Base-by-base conservation (phyloP, 2,329 filamentous ascomycete species). In the Pseudogymnoascus sp. region DNA sequence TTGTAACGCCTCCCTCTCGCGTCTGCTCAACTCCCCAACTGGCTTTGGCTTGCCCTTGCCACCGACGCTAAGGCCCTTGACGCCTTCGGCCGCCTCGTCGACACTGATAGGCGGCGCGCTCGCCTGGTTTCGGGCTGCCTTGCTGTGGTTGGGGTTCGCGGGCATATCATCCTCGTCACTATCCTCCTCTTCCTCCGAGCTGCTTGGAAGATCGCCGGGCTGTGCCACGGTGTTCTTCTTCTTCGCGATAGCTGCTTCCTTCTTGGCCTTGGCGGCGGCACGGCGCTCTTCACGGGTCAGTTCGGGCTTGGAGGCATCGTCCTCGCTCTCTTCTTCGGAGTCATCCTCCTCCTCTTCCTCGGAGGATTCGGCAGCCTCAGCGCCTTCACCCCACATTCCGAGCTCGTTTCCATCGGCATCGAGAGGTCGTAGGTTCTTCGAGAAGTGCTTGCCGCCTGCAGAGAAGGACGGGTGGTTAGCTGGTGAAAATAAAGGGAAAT, bases 391-490 rank as follows among this genome's bases (percentile, higher is more conserved):
- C 58, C 58, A 60, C 58, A 60, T 60, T 80, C 89, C 87, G 66
- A 93, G 81, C 69, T 91, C 86, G 72, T 94, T 94, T 69, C 93
- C 94, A 72, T 97, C 90, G 69, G 87, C 87, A 72, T 97, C 92
- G 71, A 94, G 79, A 19, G 92, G 92, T 75, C 90, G 87, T 55
- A 97, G 86, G 75, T 97, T 88, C 68, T 91, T 89, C 68, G 92
- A 97, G 79, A 95, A 99, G 73, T 96, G 88, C 78, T 97, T 96
- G 72, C 94, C 94, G 66, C 92, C 92, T 96, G 67, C 23, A 28
- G 23, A 45, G 28, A 61, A 55, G 28, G 16, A 19, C 22, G 25
- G 42, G 69, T 52, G 69, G 69, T 71, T 42, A 66, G 62, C 64
- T 60, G 58, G 22, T 58, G 58, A 58, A n/a, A 14, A 14, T 12